Evolutionary conservation across 2,329 filamentous ascomycete species (phyloP).

Genomic region (Fusarium lateritium): DNA sequence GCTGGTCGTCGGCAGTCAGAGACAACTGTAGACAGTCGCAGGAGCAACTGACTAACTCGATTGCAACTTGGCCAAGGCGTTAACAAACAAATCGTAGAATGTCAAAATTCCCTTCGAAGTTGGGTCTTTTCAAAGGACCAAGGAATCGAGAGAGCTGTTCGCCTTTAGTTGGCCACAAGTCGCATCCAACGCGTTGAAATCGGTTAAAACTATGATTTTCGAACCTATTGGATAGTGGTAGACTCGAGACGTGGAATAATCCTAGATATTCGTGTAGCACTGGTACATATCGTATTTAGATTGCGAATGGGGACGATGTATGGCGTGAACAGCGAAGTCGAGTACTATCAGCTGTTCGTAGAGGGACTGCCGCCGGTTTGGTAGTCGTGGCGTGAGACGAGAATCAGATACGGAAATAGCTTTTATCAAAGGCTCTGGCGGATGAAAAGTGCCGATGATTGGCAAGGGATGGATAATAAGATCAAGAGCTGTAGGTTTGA

Average conservation of each 20-base stretch:
- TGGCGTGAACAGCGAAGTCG: not conserved
- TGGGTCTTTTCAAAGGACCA: not conserved
- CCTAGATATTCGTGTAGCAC: conserved; percentile 13
- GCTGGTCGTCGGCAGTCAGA: not conserved
- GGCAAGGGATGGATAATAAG: not conserved
- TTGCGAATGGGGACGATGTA: conserved; percentile 4
- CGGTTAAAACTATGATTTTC: not conserved
- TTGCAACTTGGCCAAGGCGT: not conserved
- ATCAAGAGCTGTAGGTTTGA: not conserved
- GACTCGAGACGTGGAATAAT: conserved; percentile 2
- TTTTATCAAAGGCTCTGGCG: not conserved
- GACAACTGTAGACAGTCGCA: conserved; percentile 7
- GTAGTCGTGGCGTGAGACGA: not conserved
- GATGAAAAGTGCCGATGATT: conserved; percentile 3
- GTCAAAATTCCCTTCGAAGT: not conserved
- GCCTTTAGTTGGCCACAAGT: not conserved
- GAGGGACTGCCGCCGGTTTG: not conserved
- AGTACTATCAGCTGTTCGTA: not conserved
- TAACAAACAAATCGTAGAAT: not conserved
- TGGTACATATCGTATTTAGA: conserved; percentile 32
- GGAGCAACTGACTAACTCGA: conserved; percentile 2
- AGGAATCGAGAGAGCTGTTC: not conserved
- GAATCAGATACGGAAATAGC: not conserved
- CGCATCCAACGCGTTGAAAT: not conserved
- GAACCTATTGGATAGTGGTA: conserved; percentile 6